These are phyloP conservation scores for Mangifera indica DNA, from an alignment of 345 rosid genomes.

Conservation along the genomic window DNA sequence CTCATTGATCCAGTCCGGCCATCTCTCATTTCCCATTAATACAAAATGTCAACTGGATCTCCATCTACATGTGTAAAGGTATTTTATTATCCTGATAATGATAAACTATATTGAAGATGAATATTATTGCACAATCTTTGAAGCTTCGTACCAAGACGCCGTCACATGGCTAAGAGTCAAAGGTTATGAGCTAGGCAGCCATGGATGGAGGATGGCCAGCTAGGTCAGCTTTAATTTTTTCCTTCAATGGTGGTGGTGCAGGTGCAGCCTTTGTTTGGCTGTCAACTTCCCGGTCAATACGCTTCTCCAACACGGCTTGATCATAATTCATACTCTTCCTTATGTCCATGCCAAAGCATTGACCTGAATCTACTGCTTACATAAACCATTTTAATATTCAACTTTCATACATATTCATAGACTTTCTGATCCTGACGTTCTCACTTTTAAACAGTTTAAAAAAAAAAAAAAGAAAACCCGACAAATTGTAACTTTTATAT, in stretches of 20 bases:
- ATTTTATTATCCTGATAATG: conserved; percentile 12
- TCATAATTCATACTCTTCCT: background rate
- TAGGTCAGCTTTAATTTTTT: conserved; percentile 3
- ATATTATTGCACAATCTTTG: conserved; percentile 36
- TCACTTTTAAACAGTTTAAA: no score
- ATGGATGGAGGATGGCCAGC: conserved; percentile 20
- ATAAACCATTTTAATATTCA: background rate
- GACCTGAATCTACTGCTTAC: conserved; percentile 1
- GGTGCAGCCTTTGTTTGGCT: conserved; percentile 12
- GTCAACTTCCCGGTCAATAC: conserved; percentile 42
- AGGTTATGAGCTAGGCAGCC: conserved; percentile 2
- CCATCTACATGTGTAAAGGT: conserved; percentile 30
- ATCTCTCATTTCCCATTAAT: conserved; percentile 17
- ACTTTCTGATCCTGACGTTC: background rate
- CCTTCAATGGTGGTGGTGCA: conserved; percentile 10
- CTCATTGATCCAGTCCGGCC: background rate
- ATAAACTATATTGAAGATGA: no score
- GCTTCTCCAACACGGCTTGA: conserved; percentile 33
- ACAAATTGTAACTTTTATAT: no score
- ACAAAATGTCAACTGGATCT: conserved; percentile 57
- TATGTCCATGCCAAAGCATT: conserved; percentile 20
- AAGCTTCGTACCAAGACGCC: conserved; percentile 46
- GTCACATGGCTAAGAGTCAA: conserved; percentile 31
- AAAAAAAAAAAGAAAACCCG: no score
- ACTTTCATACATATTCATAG: background rate